Evolutionary conservation across 2,329 filamentous ascomycete species (phyloP).

Genomic region (Phyllosticta paracitricarpa): DNA sequence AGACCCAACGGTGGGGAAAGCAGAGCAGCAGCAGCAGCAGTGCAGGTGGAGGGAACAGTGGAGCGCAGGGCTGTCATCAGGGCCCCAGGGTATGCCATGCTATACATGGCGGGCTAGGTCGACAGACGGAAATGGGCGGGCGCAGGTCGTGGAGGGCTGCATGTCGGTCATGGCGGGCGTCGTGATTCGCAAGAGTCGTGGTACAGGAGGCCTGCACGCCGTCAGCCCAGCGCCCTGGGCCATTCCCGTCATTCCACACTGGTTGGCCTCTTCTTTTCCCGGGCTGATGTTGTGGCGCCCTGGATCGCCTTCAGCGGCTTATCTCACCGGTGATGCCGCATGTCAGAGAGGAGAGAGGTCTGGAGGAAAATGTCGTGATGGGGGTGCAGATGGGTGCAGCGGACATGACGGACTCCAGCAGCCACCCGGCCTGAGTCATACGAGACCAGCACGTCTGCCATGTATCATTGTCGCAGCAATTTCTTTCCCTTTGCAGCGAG

Average conservation of each 20-base stretch:
- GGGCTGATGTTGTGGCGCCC: not conserved
- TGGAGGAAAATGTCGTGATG: not conserved
- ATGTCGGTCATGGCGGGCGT: not conserved
- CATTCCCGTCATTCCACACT: not conserved
- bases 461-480: not conserved
- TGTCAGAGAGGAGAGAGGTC: not conserved
- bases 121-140: constrained; percentile 3
- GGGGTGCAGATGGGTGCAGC: not conserved
- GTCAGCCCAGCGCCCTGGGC: not conserved
- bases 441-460: not conserved
- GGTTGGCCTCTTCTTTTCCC: not conserved
- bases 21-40: not conserved
- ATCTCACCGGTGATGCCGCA: not conserved
- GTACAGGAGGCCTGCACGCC: constrained; percentile 3
- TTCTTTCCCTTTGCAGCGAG: not conserved
- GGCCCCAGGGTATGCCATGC: not conserved
- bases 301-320: not conserved
- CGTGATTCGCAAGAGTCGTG: constrained; percentile 1
- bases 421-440: not conserved
- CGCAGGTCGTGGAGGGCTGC: constrained; percentile 3
- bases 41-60: constrained; percentile 7
- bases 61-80: constrained; percentile 7
- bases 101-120: not conserved
- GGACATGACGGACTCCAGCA: not conserved
- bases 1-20: not conserved